Percentiles rank a stretch among this genome's conserved stretches.
These are phyloP conservation scores for Pharnaceum exiguum DNA, from an alignment of 148 eudicot species.

Conservation along the genomic window DNA sequence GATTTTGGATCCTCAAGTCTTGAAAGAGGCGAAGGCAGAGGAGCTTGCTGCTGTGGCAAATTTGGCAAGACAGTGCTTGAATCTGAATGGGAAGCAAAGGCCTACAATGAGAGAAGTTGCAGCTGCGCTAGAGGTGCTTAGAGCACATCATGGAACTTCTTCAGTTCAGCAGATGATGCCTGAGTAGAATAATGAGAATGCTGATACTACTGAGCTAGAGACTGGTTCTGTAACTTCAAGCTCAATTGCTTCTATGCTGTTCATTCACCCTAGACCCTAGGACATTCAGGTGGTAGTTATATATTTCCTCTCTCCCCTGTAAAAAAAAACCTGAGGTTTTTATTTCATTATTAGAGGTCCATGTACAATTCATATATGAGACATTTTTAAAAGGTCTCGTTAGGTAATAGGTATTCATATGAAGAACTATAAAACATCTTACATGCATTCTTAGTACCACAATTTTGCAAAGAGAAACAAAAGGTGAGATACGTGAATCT, in stretches of 20 bases:
- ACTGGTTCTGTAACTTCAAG: not conserved
- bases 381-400: too few species aligned
- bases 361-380: too few species aligned
- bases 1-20: constrained; percentile 6
- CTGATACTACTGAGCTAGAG: constrained; percentile 7
- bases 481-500: too few species aligned
- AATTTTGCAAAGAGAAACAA: too few species aligned
- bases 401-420: too few species aligned
- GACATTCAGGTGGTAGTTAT: not conserved
- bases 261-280: too few species aligned
- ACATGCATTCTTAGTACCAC: too few species aligned
- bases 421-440: too few species aligned
- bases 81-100: constrained; percentile 17
- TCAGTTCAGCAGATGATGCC: constrained; percentile 2
- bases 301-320: not conserved
- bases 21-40: constrained; percentile 9
- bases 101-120: constrained; percentile 27
- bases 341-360: too few species aligned
- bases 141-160: not conserved
- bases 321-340: too few species aligned
- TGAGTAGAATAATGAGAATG: not conserved
- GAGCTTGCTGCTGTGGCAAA: constrained; percentile 18
- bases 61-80: constrained; percentile 20
- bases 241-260: constrained; percentile 11
- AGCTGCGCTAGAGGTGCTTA: constrained; percentile 6